These are phyloP conservation scores for Didymella lethalis DNA, from an alignment of 2,329 filamentous ascomycete species.

Conservation along the genomic window DNA sequence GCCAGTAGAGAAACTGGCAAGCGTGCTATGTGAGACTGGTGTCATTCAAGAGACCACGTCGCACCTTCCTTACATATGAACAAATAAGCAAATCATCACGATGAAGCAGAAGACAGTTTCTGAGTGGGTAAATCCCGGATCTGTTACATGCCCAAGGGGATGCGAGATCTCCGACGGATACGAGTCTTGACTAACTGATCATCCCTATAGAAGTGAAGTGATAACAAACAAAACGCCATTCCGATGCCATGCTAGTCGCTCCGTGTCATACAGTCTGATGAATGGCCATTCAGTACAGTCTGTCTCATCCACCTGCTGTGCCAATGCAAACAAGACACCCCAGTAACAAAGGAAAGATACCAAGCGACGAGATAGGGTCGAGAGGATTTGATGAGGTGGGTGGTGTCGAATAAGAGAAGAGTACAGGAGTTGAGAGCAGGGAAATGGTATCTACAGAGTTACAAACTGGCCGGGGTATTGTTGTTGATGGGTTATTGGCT, in stretches of 20 bases:
- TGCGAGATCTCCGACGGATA: constrained; percentile 47
- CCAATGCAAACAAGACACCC: constrained; percentile 32
- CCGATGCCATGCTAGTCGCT: constrained; percentile 24
- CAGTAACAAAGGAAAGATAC: constrained; percentile 48
- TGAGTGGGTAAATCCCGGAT: constrained; percentile 53
- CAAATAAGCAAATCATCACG: constrained; percentile 1
- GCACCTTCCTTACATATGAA: background rate
- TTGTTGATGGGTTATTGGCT: constrained; percentile 23
- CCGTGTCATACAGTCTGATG: constrained; percentile 24
- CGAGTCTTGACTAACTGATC: constrained; percentile 53
- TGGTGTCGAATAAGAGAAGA: constrained; percentile 21
- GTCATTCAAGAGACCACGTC: background rate
- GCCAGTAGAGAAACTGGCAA: background rate
- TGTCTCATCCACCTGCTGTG: constrained; percentile 24
- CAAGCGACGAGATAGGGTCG: constrained; percentile 37
- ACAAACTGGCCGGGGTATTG: constrained; percentile 42
- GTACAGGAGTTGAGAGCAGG: constrained; percentile 34
- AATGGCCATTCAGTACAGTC: constrained; percentile 25
- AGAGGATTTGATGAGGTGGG: constrained; percentile 29
- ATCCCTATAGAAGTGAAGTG: constrained; percentile 45
- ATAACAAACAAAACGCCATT: constrained; percentile 23
- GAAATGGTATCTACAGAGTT: constrained; percentile 53
- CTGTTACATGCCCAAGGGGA: constrained; percentile 25
- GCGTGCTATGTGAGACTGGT: background rate
- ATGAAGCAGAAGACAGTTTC: constrained; percentile 15